Percentiles rank a stretch among this genome's conserved stretches.
These are phyloP conservation scores for Aspergillus pseudotamarii DNA, from an alignment of 2,329 filamentous ascomycete species.

Conservation along the genomic window DNA sequence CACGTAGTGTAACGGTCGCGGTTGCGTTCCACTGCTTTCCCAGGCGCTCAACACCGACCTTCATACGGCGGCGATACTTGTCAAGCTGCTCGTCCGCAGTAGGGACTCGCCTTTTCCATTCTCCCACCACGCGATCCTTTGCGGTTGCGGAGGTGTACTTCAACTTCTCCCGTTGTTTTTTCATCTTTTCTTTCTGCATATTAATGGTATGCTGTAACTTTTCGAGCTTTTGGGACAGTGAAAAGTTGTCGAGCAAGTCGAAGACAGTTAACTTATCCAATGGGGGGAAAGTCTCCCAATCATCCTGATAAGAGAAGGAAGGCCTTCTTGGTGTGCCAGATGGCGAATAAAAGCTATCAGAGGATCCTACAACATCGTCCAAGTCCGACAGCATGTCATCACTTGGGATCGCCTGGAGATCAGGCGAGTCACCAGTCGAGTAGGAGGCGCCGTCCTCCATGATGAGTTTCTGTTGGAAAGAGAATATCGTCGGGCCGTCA, in stretches of 20 bases:
- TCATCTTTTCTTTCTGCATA: slow-evolving; percentile 81
- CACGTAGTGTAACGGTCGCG: slow-evolving; percentile 81
- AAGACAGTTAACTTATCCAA: slow-evolving; percentile 88
- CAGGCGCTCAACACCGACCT: slow-evolving; percentile 82
- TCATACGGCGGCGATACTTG: slow-evolving; percentile 86
- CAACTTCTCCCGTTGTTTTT: slow-evolving; percentile 77
- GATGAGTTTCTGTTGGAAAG: slow-evolving; percentile 41
- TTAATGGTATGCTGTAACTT: slow-evolving; percentile 83
- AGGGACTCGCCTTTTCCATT: slow-evolving; percentile 85
- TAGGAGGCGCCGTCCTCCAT: slow-evolving; percentile 32
- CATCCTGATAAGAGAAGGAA: slow-evolving; percentile 86
- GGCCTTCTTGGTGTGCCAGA: slow-evolving; percentile 43
- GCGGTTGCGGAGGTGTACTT: slow-evolving; percentile 75
- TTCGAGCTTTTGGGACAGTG: slow-evolving; percentile 85
- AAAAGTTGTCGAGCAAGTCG: slow-evolving; percentile 90
- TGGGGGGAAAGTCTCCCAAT: slow-evolving; percentile 84
- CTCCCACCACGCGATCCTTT: slow-evolving; percentile 86
- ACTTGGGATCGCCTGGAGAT: slow-evolving; percentile 24
- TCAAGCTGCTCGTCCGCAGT: slow-evolving; percentile 90
- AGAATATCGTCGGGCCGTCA: slow-evolving; percentile 40
- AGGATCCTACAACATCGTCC: slow-evolving; percentile 28
- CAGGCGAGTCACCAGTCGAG: slow-evolving; percentile 24
- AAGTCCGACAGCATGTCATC: slow-evolving; percentile 30
- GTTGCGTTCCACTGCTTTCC: slow-evolving; percentile 86
- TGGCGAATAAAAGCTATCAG: slow-evolving; percentile 35